Evolutionary conservation across 2,329 filamentous ascomycete genomes (phyloP), one percentile per base, ranked within the genome.

Genomic region (Hymenoscyphus infarciens): DNA sequence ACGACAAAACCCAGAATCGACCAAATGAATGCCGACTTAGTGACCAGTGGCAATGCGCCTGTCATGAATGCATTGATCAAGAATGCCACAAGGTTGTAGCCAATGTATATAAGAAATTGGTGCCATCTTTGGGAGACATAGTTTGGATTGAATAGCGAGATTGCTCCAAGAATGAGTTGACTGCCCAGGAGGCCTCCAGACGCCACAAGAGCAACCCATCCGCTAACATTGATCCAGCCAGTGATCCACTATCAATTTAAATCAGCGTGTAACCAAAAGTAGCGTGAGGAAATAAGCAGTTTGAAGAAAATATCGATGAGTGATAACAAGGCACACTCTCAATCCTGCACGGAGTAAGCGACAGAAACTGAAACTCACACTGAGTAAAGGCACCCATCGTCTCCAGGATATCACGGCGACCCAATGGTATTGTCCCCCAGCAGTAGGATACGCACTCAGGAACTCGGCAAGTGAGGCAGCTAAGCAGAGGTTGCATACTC

Each of bases 401-500:
- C 75, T 77, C 13, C 82, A 82, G 7, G 81, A 80, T 7, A 85
- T 75, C 0, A 83, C 79, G 2, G 81, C 82, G n/a, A 83, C 82
- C 83, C 83, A 83, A 1, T 78, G 80, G 69, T 85, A 85, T 67
- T 84, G 82, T 4, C 83, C 81, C 31, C 83, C 81, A 7, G 82
- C 82, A 27, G 83, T 78, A 0, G 82, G 83, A 66, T 81, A 85
- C 60, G 79, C 81, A 33, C 79, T 80, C 60, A 82, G 83, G 73
- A 81, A 84, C 67, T 86, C 83, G 15, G 83, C 82, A 75, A 86
- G 82, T 3, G 81, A 81, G 60, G 83, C 81, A 4, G 82, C 83
- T 7, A 86, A 81, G 5, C 77, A 76, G n/a, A 85, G 70, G 5
- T 81, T 79, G 38, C 81, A 75, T 4, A 82, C 54, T 63, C 81